Conservation (phyloP, 2,329 filamentous ascomycete genomes). For the Mariannaea elegans region DNA sequence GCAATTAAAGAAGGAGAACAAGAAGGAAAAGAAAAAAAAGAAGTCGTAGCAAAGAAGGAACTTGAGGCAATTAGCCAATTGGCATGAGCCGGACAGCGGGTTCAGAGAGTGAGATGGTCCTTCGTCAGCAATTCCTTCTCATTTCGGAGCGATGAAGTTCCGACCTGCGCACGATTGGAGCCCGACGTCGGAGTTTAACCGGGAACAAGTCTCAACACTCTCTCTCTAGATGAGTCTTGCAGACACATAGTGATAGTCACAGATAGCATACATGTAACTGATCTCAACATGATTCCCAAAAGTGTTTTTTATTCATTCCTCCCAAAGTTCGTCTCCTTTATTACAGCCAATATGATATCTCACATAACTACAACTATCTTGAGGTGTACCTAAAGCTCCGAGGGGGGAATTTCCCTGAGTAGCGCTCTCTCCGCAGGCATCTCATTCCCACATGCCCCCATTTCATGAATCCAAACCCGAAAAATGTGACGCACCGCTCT, state of each 20-base stretch:
- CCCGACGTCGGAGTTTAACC: constrained; percentile 23
- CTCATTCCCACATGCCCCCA: constrained; percentile 16
- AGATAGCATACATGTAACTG: neutral
- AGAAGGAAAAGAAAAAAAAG: too few species aligned
- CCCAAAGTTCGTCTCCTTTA: constrained; percentile 10
- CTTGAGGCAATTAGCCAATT: neutral
- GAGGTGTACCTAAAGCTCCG: constrained; percentile 32
- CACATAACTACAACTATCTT: constrained; percentile 36
- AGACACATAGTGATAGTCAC: neutral
- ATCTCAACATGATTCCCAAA: neutral
- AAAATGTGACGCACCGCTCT: constrained; percentile 41
- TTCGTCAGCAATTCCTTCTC: neutral
- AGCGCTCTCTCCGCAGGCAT: constrained; percentile 16
- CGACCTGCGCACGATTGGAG: neutral
- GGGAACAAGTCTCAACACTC: neutral
- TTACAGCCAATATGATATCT: constrained; percentile 39
- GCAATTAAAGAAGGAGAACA: too few species aligned
- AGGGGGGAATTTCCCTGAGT: constrained; percentile 16
- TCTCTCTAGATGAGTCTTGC: too few species aligned
- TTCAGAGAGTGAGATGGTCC: too few species aligned
- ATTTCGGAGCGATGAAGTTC: neutral
- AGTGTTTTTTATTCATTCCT: constrained; percentile 18
- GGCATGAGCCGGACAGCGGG: too few species aligned
- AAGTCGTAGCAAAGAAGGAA: too few species aligned
- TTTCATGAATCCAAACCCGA: constrained; percentile 30